Conservation (phyloP, 257 asterid species). For the Solanum ahanhuiri region DNA sequence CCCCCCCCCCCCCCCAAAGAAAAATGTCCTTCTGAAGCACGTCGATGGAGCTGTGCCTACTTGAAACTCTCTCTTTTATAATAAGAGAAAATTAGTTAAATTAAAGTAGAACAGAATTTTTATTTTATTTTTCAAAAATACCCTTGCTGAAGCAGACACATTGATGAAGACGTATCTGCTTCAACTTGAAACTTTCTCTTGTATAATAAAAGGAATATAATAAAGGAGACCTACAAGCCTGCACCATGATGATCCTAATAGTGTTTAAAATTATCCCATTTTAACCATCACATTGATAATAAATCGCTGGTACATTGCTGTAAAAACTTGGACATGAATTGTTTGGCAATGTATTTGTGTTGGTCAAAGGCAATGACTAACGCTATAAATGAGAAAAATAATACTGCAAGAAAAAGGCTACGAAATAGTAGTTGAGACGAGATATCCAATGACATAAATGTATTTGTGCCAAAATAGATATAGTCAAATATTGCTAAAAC, state of each 20-base stretch:
- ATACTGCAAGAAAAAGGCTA: not conserved
- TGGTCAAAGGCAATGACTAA: not conserved
- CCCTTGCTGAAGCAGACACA: too few species aligned
- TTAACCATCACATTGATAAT: not conserved
- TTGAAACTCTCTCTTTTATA: too few species aligned
- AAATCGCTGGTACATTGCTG: not conserved
- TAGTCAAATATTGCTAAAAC: not conserved
- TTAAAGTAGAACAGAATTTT: too few species aligned
- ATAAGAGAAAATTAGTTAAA: too few species aligned
- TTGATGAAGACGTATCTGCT: too few species aligned
- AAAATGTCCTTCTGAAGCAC: too few species aligned
- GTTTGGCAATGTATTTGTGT: not conserved
- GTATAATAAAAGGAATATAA: too few species aligned
- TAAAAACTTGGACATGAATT: not conserved
- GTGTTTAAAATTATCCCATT: not conserved
- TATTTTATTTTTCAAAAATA: too few species aligned
- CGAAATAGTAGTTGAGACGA: not conserved
- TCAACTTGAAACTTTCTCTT: too few species aligned
- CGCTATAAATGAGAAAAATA: not conserved
- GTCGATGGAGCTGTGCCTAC: too few species aligned
- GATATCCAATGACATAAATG: not conserved
- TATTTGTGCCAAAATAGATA: not conserved
- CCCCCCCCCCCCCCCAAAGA: accelerated
- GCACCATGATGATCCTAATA: not conserved
- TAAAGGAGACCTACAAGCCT: not conserved